Conservation (phyloP, 495 filamentous ascomycete genomes). For the Cenococcum geophilum region DNA sequence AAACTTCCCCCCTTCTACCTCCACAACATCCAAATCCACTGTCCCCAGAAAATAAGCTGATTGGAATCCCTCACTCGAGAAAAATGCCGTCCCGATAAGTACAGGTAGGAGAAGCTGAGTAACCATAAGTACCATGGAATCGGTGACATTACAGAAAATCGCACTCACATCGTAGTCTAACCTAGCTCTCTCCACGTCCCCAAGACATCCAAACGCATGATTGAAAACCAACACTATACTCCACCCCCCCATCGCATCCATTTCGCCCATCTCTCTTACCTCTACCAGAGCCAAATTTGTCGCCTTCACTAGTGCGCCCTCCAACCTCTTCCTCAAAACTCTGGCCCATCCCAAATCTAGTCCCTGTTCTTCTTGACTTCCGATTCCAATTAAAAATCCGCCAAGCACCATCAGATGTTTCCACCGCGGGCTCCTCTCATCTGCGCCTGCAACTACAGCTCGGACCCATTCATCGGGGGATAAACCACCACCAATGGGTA, state of each 20-base stretch:
- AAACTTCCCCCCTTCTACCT: conserved; percentile 57
- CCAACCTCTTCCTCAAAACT: conserved; percentile 61
- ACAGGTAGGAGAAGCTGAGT: conserved; percentile 54
- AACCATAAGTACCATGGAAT: conserved; percentile 13
- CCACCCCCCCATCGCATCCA: conserved; percentile 51
- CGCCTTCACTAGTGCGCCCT: conserved; percentile 70
- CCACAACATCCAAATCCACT: conserved; percentile 68
- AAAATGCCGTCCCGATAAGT: conserved; percentile 60
- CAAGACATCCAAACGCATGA: conserved; percentile 70
- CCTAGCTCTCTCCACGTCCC: conserved; percentile 47
- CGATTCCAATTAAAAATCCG: conserved; percentile 77
- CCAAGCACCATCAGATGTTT: conserved; percentile 75
- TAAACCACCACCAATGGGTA: conserved; percentile 29
- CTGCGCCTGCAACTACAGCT: conserved; percentile 75
- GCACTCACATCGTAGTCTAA: conserved; percentile 61
- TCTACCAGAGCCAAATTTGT: conserved; percentile 63
- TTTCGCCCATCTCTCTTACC: conserved; percentile 42
- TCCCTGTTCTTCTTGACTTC: conserved; percentile 52
- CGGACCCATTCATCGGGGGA: conserved; percentile 69
- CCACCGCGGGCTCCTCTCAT: conserved; percentile 80
- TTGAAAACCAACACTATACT: conserved; percentile 69
- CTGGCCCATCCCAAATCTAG: conserved; percentile 26
- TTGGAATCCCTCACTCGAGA: conserved; percentile 68
- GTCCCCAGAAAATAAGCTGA: conserved; percentile 74
- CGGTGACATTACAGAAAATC: not conserved